A percentile compares a stretch with the other conserved stretches of the same genome.
These are phyloP conservation scores for Nigrospora sphaerica DNA, from an alignment of 2,329 filamentous ascomycete species.

Conservation along the genomic window DNA sequence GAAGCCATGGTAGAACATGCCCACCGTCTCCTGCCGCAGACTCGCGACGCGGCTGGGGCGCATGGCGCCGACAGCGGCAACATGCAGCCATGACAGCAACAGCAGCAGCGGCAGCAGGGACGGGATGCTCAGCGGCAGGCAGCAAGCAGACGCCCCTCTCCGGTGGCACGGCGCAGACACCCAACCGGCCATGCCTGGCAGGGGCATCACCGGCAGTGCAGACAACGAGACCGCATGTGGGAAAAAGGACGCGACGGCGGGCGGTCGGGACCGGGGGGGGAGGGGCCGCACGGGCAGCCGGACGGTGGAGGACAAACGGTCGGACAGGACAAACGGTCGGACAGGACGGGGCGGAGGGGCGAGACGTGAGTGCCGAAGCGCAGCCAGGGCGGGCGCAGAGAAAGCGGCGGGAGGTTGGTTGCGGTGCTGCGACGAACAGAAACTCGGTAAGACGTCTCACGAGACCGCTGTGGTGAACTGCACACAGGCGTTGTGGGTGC, in stretches of 20 bases:
- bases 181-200: constrained; percentile 26
- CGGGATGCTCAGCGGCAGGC: constrained; percentile 10
- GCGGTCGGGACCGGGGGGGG: constrained; percentile 1
- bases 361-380: no score
- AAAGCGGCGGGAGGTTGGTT: background rate
- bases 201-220: constrained; percentile 31
- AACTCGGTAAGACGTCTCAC: no score
- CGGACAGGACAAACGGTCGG: no score
- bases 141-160: constrained; percentile 7
- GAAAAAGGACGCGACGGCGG: constrained; percentile 6
- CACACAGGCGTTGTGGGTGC: no score
- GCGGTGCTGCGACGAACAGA: no score
- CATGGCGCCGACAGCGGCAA: constrained; percentile 37
- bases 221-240: constrained; percentile 25
- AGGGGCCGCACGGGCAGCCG: no score
- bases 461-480: no score
- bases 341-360: no score
- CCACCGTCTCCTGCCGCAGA: constrained; percentile 53
- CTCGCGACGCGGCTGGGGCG: constrained; percentile 45
- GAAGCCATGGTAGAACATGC: constrained; percentile 96
- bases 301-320: no score
- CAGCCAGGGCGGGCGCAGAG: background rate
- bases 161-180: constrained; percentile 14
- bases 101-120: constrained; percentile 13
- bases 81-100: constrained; percentile 30